phyloP scores from a whole-genome alignment of 2,329 filamentous ascomycete species.

The Alternaria ventricosa region DNA sequence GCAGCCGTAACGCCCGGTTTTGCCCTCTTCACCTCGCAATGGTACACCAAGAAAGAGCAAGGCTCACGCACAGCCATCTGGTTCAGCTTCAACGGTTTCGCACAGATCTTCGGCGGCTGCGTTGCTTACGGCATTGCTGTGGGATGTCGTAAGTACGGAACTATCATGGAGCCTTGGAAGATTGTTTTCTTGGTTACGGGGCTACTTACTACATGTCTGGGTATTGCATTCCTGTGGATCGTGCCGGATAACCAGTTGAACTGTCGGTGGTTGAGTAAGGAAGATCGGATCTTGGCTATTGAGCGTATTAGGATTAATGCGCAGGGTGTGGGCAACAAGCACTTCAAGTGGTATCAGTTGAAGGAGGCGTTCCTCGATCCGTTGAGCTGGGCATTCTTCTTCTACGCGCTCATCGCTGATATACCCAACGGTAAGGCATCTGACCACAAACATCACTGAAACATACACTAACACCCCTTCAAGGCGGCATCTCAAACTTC shows the following conservation, averaged over 20 bases:
- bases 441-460: background rate
- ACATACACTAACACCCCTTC: background rate
- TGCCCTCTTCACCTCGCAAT: constrained; percentile 71
- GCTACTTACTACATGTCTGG: constrained; percentile 50
- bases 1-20: constrained; percentile 73
- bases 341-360: constrained; percentile 72
- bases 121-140: constrained; percentile 69
- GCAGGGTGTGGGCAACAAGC: constrained; percentile 74
- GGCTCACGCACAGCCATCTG: constrained; percentile 68
- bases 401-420: constrained; percentile 63
- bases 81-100: constrained; percentile 72
- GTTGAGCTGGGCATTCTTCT: constrained; percentile 66
- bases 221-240: constrained; percentile 53
- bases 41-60: constrained; percentile 76
- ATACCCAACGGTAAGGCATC: constrained; percentile 64
- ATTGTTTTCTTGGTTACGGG: constrained; percentile 60
- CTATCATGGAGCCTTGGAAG: constrained; percentile 69
- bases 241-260: constrained; percentile 68
- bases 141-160: constrained; percentile 62
- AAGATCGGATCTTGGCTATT: constrained; percentile 71
- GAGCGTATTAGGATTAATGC: constrained; percentile 77
- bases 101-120: constrained; percentile 67
- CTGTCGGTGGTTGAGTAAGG: constrained; percentile 67
- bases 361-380: constrained; percentile 65
- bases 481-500: constrained; percentile 64